Evolutionary conservation across 148 eudicot genomes (phyloP), one percentile per base, ranked within the genome.

Genomic region (Amaranthus palmeri): DNA sequence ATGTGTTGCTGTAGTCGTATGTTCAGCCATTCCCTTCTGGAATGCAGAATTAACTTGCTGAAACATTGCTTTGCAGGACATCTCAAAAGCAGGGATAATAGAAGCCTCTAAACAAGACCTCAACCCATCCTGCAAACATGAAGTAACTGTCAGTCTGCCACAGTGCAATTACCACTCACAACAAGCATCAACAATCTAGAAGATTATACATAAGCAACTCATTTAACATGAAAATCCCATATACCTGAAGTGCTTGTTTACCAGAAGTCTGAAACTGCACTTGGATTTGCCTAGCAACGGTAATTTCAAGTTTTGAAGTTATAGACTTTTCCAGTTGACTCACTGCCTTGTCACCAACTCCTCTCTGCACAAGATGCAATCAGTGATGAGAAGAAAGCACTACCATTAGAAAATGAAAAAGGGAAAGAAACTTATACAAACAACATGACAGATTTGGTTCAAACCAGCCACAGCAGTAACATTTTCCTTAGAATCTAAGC

Each of bases 241-340:
- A 66, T 78, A 92, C 97, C 93, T 92, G 97, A 72, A 95, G 91
- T 67, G 89, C 88, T 85, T 95, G 99, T 80, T 85, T 95, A 74
- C 89, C 99, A 78, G 93, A 90, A 61, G 96, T 90, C 79, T 90
- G 97, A 61, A 92, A 92, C 80, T 96, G 99, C 8, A 81, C 69
- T 83, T 87, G 97, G 77, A 96, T 90, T 64, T 90, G 99, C 77
- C 95, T 84, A 17, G 88, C 86, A 82, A 95, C 84, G 51, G 84
- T 84, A 58, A 86, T 83, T 81, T 95, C 99, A 72, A 95, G 82
- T 78, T 88, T 95, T 51, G 86, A 81, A 72, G 83, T 90, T 42
- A 89, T 81, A 45, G 96, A 87, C 81, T 85, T 95, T 42, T 92
- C 96, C 58, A 95, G 80, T 76, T 88, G 97, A 77, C 85, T 88